Evolutionary conservation across 2,329 filamentous ascomycete species (phyloP).

Genomic region (Aspergillus glaucus): DNA sequence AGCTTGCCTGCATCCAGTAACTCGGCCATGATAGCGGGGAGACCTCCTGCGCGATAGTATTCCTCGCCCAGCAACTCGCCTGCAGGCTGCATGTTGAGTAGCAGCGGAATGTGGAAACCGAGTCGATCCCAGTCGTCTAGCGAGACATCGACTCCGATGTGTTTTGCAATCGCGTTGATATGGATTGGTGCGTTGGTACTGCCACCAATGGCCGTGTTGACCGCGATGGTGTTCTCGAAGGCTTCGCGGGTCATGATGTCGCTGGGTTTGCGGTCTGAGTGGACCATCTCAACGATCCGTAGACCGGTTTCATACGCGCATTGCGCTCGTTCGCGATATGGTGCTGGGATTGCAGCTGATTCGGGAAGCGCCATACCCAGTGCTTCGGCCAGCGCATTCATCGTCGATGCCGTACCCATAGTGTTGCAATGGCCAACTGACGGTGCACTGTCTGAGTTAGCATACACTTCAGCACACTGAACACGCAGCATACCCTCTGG

Average conservation of each 20-base stretch:
- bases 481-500: slow-evolving; percentile 27
- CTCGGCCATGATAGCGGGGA: slow-evolving; percentile 50
- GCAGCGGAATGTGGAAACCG: slow-evolving; percentile 46
- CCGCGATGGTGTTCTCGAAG: slow-evolving; percentile 52
- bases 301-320: slow-evolving; percentile 45
- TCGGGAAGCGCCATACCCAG: slow-evolving; percentile 49
- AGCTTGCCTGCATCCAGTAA: slow-evolving; percentile 45
- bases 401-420: slow-evolving; percentile 50
- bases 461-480: neutral
- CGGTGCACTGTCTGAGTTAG: slow-evolving; percentile 30
- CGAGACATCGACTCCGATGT: slow-evolving; percentile 46
- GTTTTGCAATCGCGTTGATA: slow-evolving; percentile 49
- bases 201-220: slow-evolving; percentile 51
- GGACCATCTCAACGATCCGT: slow-evolving; percentile 48
- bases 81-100: slow-evolving; percentile 51
- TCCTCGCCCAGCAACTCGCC: slow-evolving; percentile 50
- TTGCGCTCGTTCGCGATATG: slow-evolving; percentile 44
- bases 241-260: slow-evolving; percentile 51
- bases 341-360: slow-evolving; percentile 47
- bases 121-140: slow-evolving; percentile 51
- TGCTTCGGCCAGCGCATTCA: slow-evolving; percentile 49
- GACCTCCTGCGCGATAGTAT: slow-evolving; percentile 49
- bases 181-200: slow-evolving; percentile 54
- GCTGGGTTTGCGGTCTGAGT: slow-evolving; percentile 44
- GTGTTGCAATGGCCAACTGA: slow-evolving; percentile 48